Evolutionary conservation across 2,329 filamentous ascomycete genomes (phyloP), one percentile per base, ranked within the genome.

Genomic region (Colletotrichum echinochloae): DNA sequence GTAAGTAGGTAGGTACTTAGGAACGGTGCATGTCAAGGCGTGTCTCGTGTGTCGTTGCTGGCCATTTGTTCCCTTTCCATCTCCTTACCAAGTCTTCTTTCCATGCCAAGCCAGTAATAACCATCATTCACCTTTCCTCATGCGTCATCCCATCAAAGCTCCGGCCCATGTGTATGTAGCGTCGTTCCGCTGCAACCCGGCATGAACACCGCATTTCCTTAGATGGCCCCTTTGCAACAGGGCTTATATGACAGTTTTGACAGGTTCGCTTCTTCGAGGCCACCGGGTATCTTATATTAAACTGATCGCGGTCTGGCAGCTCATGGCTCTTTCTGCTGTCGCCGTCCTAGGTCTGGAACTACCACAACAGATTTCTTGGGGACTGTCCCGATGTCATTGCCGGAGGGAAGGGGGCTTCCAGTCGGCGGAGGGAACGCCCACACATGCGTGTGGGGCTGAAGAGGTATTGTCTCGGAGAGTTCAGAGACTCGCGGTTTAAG

Each of bases 11-110:
- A 56, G 49, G 39, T 67, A 56, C 55, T 28, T 65, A 69, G 62
- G 54, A 69, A 48, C 54, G 61, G 41, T 70, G 52, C 52, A 60
- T 48, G 48, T 48, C 44, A 54, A 65, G 66, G 66, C 61, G 52
- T 65, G 28, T 61, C 63, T 70, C 66, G 57, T 57, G 49, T 70
- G 57, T 70, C 67, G 64, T 70, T 35, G n/a, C 46, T 64, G 52
- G 60, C 41, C 55, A 18, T 62, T 28, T 26, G 52, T 37, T 28
- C 60, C 48, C 30, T 23, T 28, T 30, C 28, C 30, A 30, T 48
- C 59, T 18, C 48, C 30, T n/a, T 16, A 18, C 55, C 26, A n/a
- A 35, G 11, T 35, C n/a, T 51, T 30, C 52, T n/a, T 23, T 30
- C 54, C 52, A 46, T 54, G 37, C 60, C 48, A 60, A 65, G 12